A percentile compares a stretch with the other conserved stretches of the same genome.
phyloP scores from a whole-genome alignment of 768 basidiomycete genomes.

The Suillus sp. region DNA sequence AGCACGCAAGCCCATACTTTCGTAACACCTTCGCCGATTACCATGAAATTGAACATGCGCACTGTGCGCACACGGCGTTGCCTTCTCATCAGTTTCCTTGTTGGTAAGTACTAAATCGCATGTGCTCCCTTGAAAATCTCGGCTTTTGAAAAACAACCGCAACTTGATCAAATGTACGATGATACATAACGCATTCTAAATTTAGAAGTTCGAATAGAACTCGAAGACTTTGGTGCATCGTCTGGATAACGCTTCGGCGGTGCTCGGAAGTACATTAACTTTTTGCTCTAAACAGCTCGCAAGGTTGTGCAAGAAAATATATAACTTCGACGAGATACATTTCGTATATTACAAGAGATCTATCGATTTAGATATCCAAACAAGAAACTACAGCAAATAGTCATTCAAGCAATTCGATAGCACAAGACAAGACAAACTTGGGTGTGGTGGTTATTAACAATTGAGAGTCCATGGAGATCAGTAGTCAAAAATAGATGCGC shows the following conservation, averaged over 20 bases:
- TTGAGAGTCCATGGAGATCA: background rate
- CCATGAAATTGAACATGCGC: no score
- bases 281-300: background rate
- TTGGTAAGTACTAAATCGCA: background rate
- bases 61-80: background rate
- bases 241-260: background rate
- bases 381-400: background rate
- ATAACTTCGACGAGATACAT: background rate
- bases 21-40: background rate
- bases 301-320: background rate
- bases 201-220: background rate
- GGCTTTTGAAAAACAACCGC: background rate
- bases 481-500: background rate
- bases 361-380: background rate
- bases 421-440: conserved; percentile 4
- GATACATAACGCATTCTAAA: background rate
- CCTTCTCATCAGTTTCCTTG: background rate
- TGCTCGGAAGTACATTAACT: background rate
- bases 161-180: background rate
- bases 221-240: background rate
- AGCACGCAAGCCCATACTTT: background rate
- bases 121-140: background rate
- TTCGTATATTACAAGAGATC: background rate
- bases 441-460: background rate
- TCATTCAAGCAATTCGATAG: background rate